These are phyloP conservation scores for Komagataella kurtzmanii DNA, from an alignment of 805 yeast genomes.

Conservation along the genomic window DNA sequence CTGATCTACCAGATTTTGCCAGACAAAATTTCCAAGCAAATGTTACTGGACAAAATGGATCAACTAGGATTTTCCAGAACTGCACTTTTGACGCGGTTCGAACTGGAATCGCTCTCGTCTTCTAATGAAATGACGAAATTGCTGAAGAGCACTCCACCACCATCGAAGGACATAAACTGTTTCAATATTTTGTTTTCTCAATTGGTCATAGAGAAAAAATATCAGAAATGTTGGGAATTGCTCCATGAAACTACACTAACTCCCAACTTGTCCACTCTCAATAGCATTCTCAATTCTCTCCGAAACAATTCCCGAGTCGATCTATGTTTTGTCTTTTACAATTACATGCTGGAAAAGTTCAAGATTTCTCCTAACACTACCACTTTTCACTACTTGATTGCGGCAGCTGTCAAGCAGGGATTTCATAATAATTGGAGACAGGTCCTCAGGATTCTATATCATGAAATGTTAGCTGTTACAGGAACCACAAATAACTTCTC, in stretches of 20 bases:
- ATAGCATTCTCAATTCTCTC: slow-evolving; percentile 16
- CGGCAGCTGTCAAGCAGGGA: slow-evolving; percentile 19
- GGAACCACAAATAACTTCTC: slow-evolving; percentile 2
- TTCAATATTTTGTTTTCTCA: neutral
- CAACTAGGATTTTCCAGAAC: slow-evolving; percentile 18
- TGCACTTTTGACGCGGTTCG: slow-evolving; percentile 7
- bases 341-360: slow-evolving; percentile 14
- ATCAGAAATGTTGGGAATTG: neutral
- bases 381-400: slow-evolving; percentile 20
- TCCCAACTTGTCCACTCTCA: slow-evolving; percentile 9
- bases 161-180: neutral
- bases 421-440: slow-evolving; percentile 9
- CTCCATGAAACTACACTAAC: neutral
- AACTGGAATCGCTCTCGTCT: neutral
- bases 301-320: slow-evolving; percentile 21
- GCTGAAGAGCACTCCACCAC: neutral
- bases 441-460: slow-evolving; percentile 7
- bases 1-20: slow-evolving; percentile 17
- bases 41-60: slow-evolving; percentile 18
- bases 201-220: slow-evolving; percentile 4
- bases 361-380: slow-evolving; percentile 16
- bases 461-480: slow-evolving; percentile 3
- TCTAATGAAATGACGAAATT: neutral
- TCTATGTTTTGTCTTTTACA: slow-evolving; percentile 17
- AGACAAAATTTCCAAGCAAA: slow-evolving; percentile 18